A percentile compares a stretch with the other conserved stretches of the same genome.
Evolutionary conservation across 768 basidiomycete species (phyloP).

Genomic region (Xerocomus brunneocitrinus): DNA sequence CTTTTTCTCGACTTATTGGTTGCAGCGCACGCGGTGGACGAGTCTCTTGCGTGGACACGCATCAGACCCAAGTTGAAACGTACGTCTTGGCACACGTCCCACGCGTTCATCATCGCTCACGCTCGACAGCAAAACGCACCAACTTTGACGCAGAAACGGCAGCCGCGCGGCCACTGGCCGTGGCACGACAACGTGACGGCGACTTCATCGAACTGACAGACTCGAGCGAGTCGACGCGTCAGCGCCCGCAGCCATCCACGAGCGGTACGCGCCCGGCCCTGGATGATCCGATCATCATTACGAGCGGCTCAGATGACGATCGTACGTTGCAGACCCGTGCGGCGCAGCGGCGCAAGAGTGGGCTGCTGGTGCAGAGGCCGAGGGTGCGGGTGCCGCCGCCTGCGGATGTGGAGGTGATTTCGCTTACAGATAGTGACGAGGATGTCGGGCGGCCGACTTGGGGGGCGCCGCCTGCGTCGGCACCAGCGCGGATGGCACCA

Average conservation of each 20-base stretch:
- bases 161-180: conserved; percentile 9
- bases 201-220: conserved; percentile 22
- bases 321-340: neutral
- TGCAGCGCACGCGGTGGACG: neutral
- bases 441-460: conserved; percentile 1
- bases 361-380: neutral
- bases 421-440: conserved; percentile 26
- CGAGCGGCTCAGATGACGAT: conserved; percentile 22
- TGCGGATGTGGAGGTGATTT: conserved; percentile 24
- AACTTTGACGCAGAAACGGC: conserved; percentile 5
- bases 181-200: conserved; percentile 3
- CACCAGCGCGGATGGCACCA: neutral
- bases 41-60: conserved; percentile 17
- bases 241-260: neutral
- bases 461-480: neutral
- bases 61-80: conserved; percentile 12
- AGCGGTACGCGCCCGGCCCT: too few species aligned
- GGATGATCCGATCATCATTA: conserved; percentile 23
- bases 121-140: conserved; percentile 12
- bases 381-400: conserved; percentile 7
- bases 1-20: neutral
- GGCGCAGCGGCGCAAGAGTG: conserved; percentile 2
- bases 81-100: conserved; percentile 2
- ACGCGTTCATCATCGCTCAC: neutral
- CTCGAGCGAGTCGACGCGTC: conserved; percentile 15